Base-by-base conservation (phyloP, 345 rosid genomes). In the Populus euphratica region DNA sequence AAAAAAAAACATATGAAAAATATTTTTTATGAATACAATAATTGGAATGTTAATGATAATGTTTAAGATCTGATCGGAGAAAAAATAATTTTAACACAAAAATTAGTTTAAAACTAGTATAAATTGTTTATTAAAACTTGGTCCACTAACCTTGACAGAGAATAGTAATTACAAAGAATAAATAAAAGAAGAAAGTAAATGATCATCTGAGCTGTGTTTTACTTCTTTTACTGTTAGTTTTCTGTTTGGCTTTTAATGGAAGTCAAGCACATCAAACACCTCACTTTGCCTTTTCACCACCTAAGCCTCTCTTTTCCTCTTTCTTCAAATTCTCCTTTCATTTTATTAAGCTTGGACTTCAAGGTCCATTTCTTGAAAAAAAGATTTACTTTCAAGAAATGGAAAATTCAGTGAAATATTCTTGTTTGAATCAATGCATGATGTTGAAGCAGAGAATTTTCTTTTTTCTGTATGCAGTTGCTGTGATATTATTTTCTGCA, bases 191-290 rank as follows among this genome's bases (percentile, higher is more conserved):
- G 16, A 65, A 36, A 59, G 41, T 25, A 75, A 71, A 75, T 70
- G 75, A 62, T 21, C 35, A 18, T 67, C 76, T 78, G 72, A 77
- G 74, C 74, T 75, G 33, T 66, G 65, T 68, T 76, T 70, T 23
- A 43, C 25, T 78, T 54, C 17, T 63, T 77, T 78, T 50, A 12
- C 29, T 56, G 70, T 62, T 50, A 35, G 20, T 47, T 81, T 56
- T 73, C 74, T 50, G 56, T 31, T 25, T 73, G 70, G 14, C 50
- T 81, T 83, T 84, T 81, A 79, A 81, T 78, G 82, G 73, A 78
- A 77, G 77, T 78, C 70, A 83, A 77, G 72, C 82, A 47, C 44
- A 6, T 31, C 5, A 16, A 52, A 16, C 56, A 23, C 67, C 39
- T 14, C 49, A 65, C 77, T 21, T 41, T 27, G 17, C 59, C 79